Evolutionary conservation across 2,329 filamentous ascomycete genomes (phyloP).

Genomic region (Colletotrichum sp.): DNA sequence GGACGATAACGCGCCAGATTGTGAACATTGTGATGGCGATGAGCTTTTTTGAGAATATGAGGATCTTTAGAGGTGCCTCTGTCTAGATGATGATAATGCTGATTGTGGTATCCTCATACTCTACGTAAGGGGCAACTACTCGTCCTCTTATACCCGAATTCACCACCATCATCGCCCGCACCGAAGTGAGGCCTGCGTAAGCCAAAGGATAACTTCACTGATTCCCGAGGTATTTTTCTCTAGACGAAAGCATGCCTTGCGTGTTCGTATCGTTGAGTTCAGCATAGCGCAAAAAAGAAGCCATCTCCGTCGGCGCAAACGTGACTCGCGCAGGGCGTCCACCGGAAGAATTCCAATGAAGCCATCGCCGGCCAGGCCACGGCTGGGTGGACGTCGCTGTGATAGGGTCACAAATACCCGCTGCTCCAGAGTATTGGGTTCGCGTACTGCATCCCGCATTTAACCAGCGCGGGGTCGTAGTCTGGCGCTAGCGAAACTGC

Average conservation of each 20-base stretch:
- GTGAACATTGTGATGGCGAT: accelerated
- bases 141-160: neutral
- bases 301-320: neutral
- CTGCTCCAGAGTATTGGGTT: neutral
- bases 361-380: neutral
- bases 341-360: neutral
- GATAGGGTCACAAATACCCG: neutral
- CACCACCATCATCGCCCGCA: neutral
- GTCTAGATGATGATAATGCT: neutral
- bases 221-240: neutral
- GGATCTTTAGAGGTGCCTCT: accelerated
- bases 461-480: neutral
- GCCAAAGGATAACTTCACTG: neutral
- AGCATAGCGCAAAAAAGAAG: neutral
- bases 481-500: neutral
- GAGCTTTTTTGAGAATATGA: neutral
- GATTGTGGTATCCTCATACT: no score
- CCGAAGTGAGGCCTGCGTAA: neutral
- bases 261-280: neutral
- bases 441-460: neutral
- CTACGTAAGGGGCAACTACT: no score
- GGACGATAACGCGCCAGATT: accelerated
- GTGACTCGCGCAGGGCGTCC: neutral
- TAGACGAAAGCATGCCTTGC: neutral
- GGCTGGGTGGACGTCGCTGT: neutral